Conservation (phyloP, 2,329 filamentous ascomycete genomes). For the Penicillium sp. region DNA sequence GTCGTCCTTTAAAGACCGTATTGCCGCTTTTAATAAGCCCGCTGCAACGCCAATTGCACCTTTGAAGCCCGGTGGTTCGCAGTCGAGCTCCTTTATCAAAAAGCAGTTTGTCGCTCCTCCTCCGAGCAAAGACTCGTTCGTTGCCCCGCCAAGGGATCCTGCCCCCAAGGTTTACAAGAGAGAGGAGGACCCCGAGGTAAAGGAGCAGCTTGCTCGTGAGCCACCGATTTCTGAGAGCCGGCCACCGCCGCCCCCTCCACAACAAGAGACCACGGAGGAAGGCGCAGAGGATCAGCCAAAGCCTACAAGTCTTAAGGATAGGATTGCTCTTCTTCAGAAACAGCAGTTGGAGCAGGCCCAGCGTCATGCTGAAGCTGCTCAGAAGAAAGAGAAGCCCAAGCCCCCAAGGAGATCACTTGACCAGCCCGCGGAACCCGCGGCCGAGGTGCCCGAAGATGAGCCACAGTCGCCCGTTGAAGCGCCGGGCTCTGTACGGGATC, state of each 20-base stretch:
- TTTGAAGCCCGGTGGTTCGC: constrained; percentile 71
- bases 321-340: constrained; percentile 89
- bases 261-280: constrained; percentile 48
- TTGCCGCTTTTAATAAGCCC: constrained; percentile 93
- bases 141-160: constrained; percentile 72
- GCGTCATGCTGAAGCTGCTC: constrained; percentile 71
- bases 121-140: constrained; percentile 85
- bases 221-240: constrained; percentile 34
- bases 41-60: constrained; percentile 83
- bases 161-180: constrained; percentile 75
- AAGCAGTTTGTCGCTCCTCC: constrained; percentile 96
- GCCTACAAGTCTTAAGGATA: constrained; percentile 88
- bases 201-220: constrained; percentile 34
- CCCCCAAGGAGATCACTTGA: constrained; percentile 65
- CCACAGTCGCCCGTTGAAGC: constrained; percentile 30
- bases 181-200: constrained; percentile 71
- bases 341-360: constrained; percentile 89
- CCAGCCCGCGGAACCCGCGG: constrained; percentile 31
- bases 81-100: constrained; percentile 75
- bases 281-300: constrained; percentile 77
- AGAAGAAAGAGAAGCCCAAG: constrained; percentile 85
- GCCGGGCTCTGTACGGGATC: constrained; percentile 34
- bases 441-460: constrained; percentile 25
- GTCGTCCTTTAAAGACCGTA: constrained; percentile 88
- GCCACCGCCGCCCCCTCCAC: constrained; percentile 27